Evolutionary conservation across 768 basidiomycete genomes (phyloP), one percentile per base, ranked within the genome.

Genomic region (Pleurotus citrinopileatus): DNA sequence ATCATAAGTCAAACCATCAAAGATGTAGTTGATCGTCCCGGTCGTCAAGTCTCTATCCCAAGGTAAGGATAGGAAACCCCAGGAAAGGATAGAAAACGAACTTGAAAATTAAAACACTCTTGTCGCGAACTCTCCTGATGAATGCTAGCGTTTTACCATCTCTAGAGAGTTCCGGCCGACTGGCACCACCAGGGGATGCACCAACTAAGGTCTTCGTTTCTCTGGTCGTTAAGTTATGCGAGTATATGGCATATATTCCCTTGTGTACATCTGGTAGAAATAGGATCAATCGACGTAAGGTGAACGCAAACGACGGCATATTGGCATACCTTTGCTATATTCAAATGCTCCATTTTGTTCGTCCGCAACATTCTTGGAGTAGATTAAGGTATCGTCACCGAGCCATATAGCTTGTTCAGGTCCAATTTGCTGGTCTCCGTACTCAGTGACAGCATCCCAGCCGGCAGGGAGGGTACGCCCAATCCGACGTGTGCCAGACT

Each of bases 51-150:
- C 88, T 63, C 87, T 89, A 54, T 10, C 29, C 20, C 50, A 29
- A 20, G 38, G 15, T 27, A 15, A 2, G 2, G 44, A 2, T 13
- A 17, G 10, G 19, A 17, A 44, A 25, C 23, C 9, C 3, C 1
- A 12, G 28, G 27, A 23, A 3, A 19, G 34, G 15, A 17, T n/a
- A 34, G 45, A 19, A 42, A 34, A 46, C 75, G 62, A 64, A 87
- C 87, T 84, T 87, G 51, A 90, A 72, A 0, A 89, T 85, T 22
- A 90, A 73, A 6, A 81, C 84, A 66, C 89, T 80, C 57, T 87
- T 86, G 63, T 89, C 87, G 20, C 86, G 73, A 20, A 87, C 83
- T 15, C 87, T 80, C 36, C 86, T 80, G 36, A 90, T 84, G 60
- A 89, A 90, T 1, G 87, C 87, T 10, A 90, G 74, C 1, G 87